These are phyloP conservation scores for Pelargonium cotyledonis DNA, from an alignment of 441 rosid genomes.

Conservation along the genomic window DNA sequence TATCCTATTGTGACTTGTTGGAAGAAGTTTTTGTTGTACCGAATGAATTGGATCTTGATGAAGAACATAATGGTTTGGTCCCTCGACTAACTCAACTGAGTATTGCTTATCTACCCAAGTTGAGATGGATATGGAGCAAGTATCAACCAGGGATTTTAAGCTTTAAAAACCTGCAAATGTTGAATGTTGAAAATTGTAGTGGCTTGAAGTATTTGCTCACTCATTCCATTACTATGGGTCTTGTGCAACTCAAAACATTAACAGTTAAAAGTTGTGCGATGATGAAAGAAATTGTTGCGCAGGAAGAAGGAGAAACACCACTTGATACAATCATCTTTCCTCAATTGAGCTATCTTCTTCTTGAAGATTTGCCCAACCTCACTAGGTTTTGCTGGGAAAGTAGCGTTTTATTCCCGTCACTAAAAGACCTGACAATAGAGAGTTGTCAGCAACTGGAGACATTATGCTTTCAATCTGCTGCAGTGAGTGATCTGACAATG, in stretches of 20 bases:
- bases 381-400: background rate
- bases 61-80: too few relatives aligned
- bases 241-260: too few relatives aligned
- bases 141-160: constrained; percentile 16
- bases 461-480: background rate
- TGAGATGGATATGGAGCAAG: constrained; percentile 28
- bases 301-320: background rate
- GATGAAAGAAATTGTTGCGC: constrained; percentile 11
- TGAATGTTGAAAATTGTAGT: constrained; percentile 7
- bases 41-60: too few relatives aligned
- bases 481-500: too few relatives aligned
- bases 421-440: too few relatives aligned
- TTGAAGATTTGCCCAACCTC: background rate
- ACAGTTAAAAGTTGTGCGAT: background rate
- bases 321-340: background rate
- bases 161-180: constrained; percentile 16
- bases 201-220: constrained; percentile 12
- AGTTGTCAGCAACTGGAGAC: too few relatives aligned
- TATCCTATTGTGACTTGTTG: too few relatives aligned
- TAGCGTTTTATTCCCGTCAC: too few relatives aligned
- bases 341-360: background rate
- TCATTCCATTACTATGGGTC: background rate
- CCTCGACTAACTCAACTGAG: background rate
- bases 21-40: too few relatives aligned
- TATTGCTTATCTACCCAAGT: constrained; percentile 11